phyloP scores from a whole-genome alignment of 768 basidiomycete species.

The Boletus sp. region DNA sequence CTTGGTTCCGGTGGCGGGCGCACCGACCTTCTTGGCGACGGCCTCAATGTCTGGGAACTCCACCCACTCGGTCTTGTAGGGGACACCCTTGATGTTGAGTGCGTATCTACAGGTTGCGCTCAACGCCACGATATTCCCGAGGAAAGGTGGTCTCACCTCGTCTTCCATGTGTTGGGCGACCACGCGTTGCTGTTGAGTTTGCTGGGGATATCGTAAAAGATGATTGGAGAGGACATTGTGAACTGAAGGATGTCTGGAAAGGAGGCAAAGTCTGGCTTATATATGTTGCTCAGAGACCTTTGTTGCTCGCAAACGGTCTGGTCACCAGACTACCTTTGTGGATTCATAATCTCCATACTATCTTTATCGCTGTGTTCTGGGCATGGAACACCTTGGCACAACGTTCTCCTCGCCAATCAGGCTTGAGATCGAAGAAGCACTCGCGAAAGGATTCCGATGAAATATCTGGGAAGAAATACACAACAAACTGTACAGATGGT shows the following conservation, averaged over 20 bases:
- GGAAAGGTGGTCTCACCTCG: conserved; percentile 29
- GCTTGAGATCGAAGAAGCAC: background rate
- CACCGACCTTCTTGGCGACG: conserved; percentile 31
- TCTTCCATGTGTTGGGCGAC: conserved; percentile 48
- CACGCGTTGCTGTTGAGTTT: conserved; percentile 30
- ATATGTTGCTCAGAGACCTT: background rate
- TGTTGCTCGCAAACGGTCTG: too few species aligned
- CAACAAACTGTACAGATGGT: background rate
- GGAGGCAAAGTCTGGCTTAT: conserved; percentile 1
- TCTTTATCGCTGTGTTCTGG: conserved; percentile 1
- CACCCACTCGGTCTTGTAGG: conserved; percentile 42
- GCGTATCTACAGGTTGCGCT: conserved; percentile 26
- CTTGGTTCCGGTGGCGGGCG: conserved; percentile 29
- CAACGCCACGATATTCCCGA: background rate
- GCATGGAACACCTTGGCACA: background rate
- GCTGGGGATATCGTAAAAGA: conserved; percentile 47
- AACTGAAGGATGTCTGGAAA: background rate
- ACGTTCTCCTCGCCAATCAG: background rate
- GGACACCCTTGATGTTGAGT: conserved; percentile 40
- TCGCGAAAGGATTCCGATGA: background rate
- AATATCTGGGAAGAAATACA: background rate
- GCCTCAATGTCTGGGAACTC: conserved; percentile 41
- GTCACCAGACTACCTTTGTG: too few species aligned
- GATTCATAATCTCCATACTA: background rate
- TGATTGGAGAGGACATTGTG: conserved; percentile 29